Conservation (phyloP, 2,329 filamentous ascomycete species). For the Xylariaceae sp. region DNA sequence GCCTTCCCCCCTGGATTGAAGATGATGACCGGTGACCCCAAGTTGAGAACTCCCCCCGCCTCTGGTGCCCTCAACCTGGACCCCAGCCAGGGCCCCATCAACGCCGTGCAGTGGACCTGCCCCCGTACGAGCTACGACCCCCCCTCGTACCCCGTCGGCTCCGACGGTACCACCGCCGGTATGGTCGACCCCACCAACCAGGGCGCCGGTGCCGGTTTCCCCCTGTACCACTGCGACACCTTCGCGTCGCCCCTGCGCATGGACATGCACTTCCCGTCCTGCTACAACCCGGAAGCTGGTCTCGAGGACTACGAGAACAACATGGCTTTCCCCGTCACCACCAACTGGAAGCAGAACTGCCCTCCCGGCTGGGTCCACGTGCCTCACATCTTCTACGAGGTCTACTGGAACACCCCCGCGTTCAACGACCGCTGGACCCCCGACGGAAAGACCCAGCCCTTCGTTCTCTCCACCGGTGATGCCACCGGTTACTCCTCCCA, state of each 20-base stretch:
- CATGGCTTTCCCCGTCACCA: conserved; percentile 56
- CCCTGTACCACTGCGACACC: conserved; percentile 62
- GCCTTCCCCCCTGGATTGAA: conserved; percentile 67
- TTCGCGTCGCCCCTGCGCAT: conserved; percentile 56
- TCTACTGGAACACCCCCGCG: conserved; percentile 54
- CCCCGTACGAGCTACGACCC: conserved; percentile 46
- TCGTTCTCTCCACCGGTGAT: conserved; percentile 66
- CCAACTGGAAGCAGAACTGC: conserved; percentile 49
- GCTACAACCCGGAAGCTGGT: conserved; percentile 62
- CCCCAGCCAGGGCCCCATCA: conserved; percentile 45
- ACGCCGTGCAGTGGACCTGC: conserved; percentile 56
- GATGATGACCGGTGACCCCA: conserved; percentile 63
- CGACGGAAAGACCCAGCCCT: conserved; percentile 53
- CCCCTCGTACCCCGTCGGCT: conserved; percentile 49
- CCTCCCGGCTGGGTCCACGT: conserved; percentile 50
- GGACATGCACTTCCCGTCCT: conserved; percentile 68
- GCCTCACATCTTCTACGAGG: conserved; percentile 54
- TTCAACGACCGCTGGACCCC: conserved; percentile 51
- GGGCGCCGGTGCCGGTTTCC: conserved; percentile 60
- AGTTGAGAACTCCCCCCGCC: conserved; percentile 51
- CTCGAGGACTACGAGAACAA: conserved; percentile 58
- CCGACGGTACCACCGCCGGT: conserved; percentile 51
- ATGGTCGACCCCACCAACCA: conserved; percentile 50
- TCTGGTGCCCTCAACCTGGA: conserved; percentile 47
- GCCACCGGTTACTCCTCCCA: conserved; percentile 65